Percentiles rank a stretch among this genome's conserved stretches.
These are phyloP conservation scores for Lathyrus oleraceus DNA, from an alignment of 306 rosid genomes.

Conservation along the genomic window DNA sequence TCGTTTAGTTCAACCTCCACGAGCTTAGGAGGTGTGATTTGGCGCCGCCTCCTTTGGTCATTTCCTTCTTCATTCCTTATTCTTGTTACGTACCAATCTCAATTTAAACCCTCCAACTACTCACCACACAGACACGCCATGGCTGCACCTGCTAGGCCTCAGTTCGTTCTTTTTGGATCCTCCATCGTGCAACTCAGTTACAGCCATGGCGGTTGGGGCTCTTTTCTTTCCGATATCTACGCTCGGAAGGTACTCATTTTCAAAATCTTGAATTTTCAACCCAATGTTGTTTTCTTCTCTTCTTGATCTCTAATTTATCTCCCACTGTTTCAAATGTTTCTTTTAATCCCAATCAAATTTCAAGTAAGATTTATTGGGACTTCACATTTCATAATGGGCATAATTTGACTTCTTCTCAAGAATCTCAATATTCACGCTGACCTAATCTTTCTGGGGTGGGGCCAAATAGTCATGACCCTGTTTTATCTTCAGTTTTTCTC, in stretches of 20 bases:
- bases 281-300: no score
- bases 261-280: no score
- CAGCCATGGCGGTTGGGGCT: slow-evolving; percentile 87
- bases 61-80: neutral
- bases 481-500: slow-evolving; percentile 11
- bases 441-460: neutral
- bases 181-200: slow-evolving; percentile 87
- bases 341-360: no score
- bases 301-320: neutral
- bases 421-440: no score
- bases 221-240: slow-evolving; percentile 77
- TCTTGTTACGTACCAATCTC: neutral
- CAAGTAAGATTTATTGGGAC: no score
- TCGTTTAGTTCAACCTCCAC: slow-evolving; percentile 7
- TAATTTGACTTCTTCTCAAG: no score
- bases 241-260: slow-evolving; percentile 66
- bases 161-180: slow-evolving; percentile 86
- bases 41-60: neutral
- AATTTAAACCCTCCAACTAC: neutral
- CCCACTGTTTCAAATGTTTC: neutral
- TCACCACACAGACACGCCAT: slow-evolving; percentile 13
- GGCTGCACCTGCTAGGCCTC: slow-evolving; percentile 83
- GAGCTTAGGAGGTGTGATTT: neutral
- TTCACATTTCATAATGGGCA: no score
- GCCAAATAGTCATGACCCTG: neutral